phyloP scores from a whole-genome alignment of 805 yeast genomes.

The Ogataea ganodermae region DNA sequence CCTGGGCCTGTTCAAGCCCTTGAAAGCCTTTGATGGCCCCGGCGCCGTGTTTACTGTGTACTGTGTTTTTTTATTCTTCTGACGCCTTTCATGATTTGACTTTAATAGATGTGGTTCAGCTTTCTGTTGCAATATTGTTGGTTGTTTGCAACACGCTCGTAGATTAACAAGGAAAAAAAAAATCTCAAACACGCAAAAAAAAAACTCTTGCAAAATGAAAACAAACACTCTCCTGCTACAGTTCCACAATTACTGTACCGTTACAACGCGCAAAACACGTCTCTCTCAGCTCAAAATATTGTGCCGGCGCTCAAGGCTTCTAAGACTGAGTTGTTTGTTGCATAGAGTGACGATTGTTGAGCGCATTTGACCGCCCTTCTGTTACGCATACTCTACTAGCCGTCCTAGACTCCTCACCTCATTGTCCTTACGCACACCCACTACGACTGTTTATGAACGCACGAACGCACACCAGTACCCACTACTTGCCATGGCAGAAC shows the following conservation, averaged over 20 bases:
- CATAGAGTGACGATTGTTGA: not conserved
- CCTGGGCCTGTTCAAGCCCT: too few relatives aligned
- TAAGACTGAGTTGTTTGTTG: not conserved
- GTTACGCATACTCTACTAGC: not conserved
- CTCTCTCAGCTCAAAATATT: not conserved
- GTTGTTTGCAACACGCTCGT: too few relatives aligned
- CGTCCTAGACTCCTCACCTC: not conserved
- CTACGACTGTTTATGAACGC: conserved; percentile 1
- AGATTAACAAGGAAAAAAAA: too few relatives aligned
- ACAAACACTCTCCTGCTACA: not conserved
- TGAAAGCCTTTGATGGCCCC: too few relatives aligned
- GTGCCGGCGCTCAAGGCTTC: not conserved
- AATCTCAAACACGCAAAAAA: conserved; percentile 3
- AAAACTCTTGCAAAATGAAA: conserved; percentile 3
- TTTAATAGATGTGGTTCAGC: conserved; percentile 1
- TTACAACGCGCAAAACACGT: not conserved
- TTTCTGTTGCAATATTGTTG: too few relatives aligned
- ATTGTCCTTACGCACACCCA: too few relatives aligned
- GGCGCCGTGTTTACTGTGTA: conserved; percentile 9
- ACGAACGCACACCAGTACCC: not conserved
- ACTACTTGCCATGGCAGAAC: conserved; percentile 24
- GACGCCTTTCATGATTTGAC: conserved; percentile 1
- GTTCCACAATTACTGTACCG: too few relatives aligned
- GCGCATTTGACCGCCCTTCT: not conserved
- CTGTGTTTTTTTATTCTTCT: conserved; percentile 7